These are phyloP conservation scores for Annona squamosa DNA, from an alignment of 164 flowering plant genomes.

Conservation along the genomic window DNA sequence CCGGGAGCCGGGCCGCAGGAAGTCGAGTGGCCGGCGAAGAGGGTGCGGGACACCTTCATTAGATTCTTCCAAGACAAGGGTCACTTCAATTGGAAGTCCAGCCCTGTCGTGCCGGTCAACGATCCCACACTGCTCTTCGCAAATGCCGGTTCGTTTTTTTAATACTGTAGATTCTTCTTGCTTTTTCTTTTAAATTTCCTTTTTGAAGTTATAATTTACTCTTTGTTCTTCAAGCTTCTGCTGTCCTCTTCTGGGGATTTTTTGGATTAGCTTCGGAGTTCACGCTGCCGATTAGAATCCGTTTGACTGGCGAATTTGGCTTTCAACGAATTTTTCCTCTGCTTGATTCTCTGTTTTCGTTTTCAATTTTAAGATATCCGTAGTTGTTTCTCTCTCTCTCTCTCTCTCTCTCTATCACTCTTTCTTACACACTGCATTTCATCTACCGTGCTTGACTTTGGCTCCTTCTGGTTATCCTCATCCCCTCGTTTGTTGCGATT, in stretches of 20 bases:
- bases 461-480: too few species aligned
- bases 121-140: conserved; percentile 96
- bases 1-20: conserved; percentile 12
- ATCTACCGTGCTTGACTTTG: too few species aligned
- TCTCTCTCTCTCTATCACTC: too few species aligned
- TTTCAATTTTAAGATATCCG: not conserved
- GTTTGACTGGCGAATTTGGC: too few species aligned
- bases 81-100: conserved; percentile 71
- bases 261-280: not conserved
- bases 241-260: not conserved
- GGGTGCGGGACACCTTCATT: conserved; percentile 71
- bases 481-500: too few species aligned
- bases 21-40: conserved; percentile 66
- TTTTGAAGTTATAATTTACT: not conserved
- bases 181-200: not conserved
- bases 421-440: too few species aligned
- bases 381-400: too few species aligned
- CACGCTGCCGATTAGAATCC: not conserved
- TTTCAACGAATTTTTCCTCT: too few species aligned
- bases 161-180: not conserved
- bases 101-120: conserved; percentile 83
- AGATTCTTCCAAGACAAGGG: conserved; percentile 59
- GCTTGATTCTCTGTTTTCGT: too few species aligned
- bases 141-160: conserved; percentile 58
- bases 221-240: not conserved